Evolutionary conservation across 176 grass and related monocot genomes (phyloP), one percentile per base, ranked within the genome.

Genomic region (Hordeum marinum): DNA sequence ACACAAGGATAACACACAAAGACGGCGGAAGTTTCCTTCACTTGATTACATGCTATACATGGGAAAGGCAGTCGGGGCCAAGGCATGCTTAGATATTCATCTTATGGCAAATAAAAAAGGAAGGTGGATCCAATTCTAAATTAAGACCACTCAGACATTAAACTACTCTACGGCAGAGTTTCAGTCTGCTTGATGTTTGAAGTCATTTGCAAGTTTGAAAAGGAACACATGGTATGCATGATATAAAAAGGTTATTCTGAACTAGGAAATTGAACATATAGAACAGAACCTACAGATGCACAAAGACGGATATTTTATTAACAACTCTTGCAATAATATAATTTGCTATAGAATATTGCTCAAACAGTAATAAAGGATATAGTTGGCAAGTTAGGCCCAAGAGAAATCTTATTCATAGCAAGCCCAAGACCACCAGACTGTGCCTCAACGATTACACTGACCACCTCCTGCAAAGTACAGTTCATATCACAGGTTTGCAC

Each of bases 401-500:
- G 25, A 79, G 89, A 88, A 68, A 95, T 91, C 84, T 89, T 94
- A 75, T 92, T 92, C 63, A 91, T n/a, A 24, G 91, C 59, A 80
- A 90, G 82, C 63, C 84, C 92, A 83, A 90, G 83, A 29, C 81
- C 81, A 70, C 81, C 85, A 80, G 91, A 91, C 60, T 98, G 95
- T 15, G 89, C 90, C 88, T 95, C 92, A 76, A 95, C 85, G 88
- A 98, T 93, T 72, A 87, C 87, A 90, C 72, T 91, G 74, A 98
- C 89, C 63, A 98, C 91, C 83, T 94, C 95, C 95, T 98, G 81
- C 37, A 91, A 87, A 31, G 9, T 37, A 9, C 71, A 77, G 12
- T 2, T 60, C 5, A 3, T 83, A 69, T 73, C 52, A 80, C 45
- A 73, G 40, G 65, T 55, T 70, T 21, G 12, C 46, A 18, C 1